Evolutionary conservation across 306 rosid species (phyloP).

Genomic region (Lathyrus oleraceus): DNA sequence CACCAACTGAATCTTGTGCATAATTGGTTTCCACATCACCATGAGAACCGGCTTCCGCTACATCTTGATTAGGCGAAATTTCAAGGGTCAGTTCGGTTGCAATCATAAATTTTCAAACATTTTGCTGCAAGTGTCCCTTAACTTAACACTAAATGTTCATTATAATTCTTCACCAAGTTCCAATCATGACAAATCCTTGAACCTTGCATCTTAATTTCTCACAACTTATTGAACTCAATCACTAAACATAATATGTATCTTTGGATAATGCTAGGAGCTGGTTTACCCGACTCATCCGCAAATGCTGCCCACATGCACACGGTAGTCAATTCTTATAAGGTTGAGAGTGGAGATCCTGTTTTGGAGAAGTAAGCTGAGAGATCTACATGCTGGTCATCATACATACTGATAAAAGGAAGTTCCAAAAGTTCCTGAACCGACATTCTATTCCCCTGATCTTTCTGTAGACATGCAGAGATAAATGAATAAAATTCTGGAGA

Average conservation of each 20-base stretch:
- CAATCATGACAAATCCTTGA: slow-evolving; percentile 33
- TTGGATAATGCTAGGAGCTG: slow-evolving; percentile 30
- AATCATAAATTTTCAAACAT: slow-evolving; percentile 35
- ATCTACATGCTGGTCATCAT: slow-evolving; percentile 63
- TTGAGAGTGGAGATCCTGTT: no score
- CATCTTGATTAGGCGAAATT: slow-evolving; percentile 39
- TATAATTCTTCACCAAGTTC: slow-evolving; percentile 34
- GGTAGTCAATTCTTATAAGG: no score
- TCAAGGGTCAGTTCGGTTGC: slow-evolving; percentile 25
- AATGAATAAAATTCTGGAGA: slow-evolving; percentile 82
- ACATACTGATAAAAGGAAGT: slow-evolving; percentile 73
- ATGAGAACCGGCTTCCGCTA: slow-evolving; percentile 48
- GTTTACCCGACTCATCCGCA: slow-evolving; percentile 37
- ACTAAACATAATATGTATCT: slow-evolving; percentile 35
- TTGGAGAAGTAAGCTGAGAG: no score
- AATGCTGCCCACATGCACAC: slow-evolving; percentile 19
- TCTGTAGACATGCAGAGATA: slow-evolving; percentile 88
- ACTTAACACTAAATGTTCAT: slow-evolving; percentile 31
- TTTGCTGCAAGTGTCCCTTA: slow-evolving; percentile 33
- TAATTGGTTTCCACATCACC: slow-evolving; percentile 51
- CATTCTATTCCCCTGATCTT: slow-evolving; percentile 61
- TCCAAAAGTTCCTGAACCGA: slow-evolving; percentile 86
- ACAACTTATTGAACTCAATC: slow-evolving; percentile 36
- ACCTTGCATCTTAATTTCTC: slow-evolving; percentile 33
- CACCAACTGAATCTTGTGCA: slow-evolving; percentile 55